A percentile compares a stretch with the other conserved stretches of the same genome.
phyloP scores from a whole-genome alignment of 2,329 filamentous ascomycete genomes.

The Fusarium buharicum region DNA sequence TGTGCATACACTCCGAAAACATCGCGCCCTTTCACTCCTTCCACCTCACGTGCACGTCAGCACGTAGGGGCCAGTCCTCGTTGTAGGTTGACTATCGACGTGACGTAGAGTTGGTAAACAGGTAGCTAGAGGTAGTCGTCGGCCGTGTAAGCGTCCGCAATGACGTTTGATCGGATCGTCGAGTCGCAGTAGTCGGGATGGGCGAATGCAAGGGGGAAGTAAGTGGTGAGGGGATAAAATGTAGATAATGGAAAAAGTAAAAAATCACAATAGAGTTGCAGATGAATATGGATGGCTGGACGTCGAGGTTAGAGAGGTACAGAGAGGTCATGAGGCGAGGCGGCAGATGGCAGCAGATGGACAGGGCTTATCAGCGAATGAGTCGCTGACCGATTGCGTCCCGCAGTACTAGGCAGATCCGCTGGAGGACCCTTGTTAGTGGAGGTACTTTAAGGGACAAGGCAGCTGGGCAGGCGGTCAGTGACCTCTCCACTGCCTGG shows the following conservation, averaged over 20 bases:
- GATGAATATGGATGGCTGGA: constrained; percentile 32
- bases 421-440: constrained; percentile 37
- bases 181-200: constrained; percentile 8
- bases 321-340: constrained; percentile 45
- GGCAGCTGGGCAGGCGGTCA: constrained; percentile 38
- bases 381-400: constrained; percentile 44
- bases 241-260: constrained; percentile 22
- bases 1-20: constrained; percentile 82
- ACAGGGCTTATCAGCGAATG: constrained; percentile 45
- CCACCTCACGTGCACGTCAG: constrained; percentile 47
- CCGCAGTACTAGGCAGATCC: constrained; percentile 40
- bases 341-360: constrained; percentile 39
- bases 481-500: constrained; percentile 16
- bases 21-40: constrained; percentile 52
- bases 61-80: constrained; percentile 17
- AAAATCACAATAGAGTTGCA: constrained; percentile 36
- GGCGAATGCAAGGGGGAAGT: constrained; percentile 6
- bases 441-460: constrained; percentile 28
- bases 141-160: constrained; percentile 33
- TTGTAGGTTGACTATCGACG: constrained; percentile 31
- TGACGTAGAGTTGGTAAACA: constrained; percentile 38
- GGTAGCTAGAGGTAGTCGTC: constrained; percentile 17
- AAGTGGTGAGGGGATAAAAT: constrained; percentile 14
- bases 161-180: constrained; percentile 11
- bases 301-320: constrained; percentile 27